phyloP scores from a whole-genome alignment of 2,329 filamentous ascomycete genomes.

The Thelonectria discophora region DNA sequence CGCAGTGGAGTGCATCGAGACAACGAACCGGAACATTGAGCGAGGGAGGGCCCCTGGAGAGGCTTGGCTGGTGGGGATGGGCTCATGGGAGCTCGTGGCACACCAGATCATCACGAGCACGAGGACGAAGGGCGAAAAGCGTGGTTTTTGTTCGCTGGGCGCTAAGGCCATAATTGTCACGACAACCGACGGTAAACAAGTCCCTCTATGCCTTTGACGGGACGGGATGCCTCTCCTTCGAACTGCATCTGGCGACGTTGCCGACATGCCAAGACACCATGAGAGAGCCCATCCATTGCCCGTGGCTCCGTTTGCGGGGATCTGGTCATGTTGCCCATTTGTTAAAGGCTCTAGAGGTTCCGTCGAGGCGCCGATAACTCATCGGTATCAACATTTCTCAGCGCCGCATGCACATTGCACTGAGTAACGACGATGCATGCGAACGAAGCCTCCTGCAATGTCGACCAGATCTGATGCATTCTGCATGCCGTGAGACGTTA shows the following conservation, averaged over 20 bases:
- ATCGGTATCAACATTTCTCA: background rate
- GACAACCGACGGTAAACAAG: constrained; percentile 31
- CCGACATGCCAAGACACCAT: constrained; percentile 32
- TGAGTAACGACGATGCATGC: background rate
- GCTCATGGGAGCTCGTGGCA: constrained; percentile 14
- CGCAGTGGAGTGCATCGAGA: constrained; percentile 35
- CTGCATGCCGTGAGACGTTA: constrained; percentile 17
- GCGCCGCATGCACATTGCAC: constrained; percentile 2
- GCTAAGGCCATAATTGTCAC: constrained; percentile 31
- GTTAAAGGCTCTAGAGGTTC: too few species aligned
- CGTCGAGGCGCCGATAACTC: too few species aligned
- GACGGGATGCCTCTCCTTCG: constrained; percentile 24
- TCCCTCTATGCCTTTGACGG: constrained; percentile 1
- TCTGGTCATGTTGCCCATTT: too few species aligned
- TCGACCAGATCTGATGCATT: constrained; percentile 15
- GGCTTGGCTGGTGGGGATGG: constrained; percentile 36
- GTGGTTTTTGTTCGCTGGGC: background rate
- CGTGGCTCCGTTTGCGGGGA: constrained; percentile 35
- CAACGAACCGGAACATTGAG: constrained; percentile 28
- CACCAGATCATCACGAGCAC: constrained; percentile 19
- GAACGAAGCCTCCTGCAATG: constrained; percentile 19
- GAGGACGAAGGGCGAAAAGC: background rate
- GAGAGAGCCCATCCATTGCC: constrained; percentile 25
- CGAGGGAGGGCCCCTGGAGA: constrained; percentile 39
- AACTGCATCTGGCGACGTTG: constrained; percentile 31